These are phyloP conservation scores for Diplodia scrobiculata DNA, from an alignment of 2,329 filamentous ascomycete genomes.

Conservation along the genomic window DNA sequence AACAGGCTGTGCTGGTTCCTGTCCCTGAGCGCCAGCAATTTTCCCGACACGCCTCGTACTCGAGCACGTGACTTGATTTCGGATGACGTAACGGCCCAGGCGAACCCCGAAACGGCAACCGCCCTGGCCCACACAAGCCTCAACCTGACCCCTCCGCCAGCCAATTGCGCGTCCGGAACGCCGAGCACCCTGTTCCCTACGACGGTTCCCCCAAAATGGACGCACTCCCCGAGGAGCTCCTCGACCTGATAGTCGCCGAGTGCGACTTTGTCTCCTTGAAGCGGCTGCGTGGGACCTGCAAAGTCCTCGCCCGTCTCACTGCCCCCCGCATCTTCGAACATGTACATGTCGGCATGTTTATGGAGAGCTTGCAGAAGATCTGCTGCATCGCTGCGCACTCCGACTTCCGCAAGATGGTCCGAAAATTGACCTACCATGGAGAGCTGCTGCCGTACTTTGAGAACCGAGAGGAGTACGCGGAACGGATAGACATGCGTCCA, in stretches of 20 bases:
- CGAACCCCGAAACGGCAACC: conserved; percentile 2
- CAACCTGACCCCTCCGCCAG: conserved; percentile 10
- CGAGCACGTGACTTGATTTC: conserved; percentile 13
- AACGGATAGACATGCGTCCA: conserved; percentile 28
- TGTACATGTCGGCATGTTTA: conserved; percentile 35
- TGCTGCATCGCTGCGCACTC: conserved; percentile 31
- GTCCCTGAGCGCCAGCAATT: conserved; percentile 11
- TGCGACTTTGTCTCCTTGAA: conserved; percentile 33
- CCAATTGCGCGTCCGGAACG: not conserved
- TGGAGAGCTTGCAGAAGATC: conserved; percentile 32
- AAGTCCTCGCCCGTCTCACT: conserved; percentile 30
- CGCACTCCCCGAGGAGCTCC: conserved; percentile 36
- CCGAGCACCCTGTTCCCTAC: not conserved
- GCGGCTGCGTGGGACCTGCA: conserved; percentile 33
- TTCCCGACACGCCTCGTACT: conserved; percentile 1
- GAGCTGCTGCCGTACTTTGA: conserved; percentile 35
- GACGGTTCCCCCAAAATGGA: conserved; percentile 16
- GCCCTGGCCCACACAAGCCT: conserved; percentile 3
- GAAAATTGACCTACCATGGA: conserved; percentile 35
- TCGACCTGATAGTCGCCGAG: conserved; percentile 34
- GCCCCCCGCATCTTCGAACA: conserved; percentile 35
- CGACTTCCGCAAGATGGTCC: conserved; percentile 34
- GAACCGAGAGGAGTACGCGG: conserved; percentile 21
- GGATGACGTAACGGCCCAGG: not conserved
- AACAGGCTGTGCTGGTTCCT: conserved; percentile 20